These are phyloP conservation scores for Butyriboletus loyo DNA, from an alignment of 768 basidiomycete species.

Conservation along the genomic window DNA sequence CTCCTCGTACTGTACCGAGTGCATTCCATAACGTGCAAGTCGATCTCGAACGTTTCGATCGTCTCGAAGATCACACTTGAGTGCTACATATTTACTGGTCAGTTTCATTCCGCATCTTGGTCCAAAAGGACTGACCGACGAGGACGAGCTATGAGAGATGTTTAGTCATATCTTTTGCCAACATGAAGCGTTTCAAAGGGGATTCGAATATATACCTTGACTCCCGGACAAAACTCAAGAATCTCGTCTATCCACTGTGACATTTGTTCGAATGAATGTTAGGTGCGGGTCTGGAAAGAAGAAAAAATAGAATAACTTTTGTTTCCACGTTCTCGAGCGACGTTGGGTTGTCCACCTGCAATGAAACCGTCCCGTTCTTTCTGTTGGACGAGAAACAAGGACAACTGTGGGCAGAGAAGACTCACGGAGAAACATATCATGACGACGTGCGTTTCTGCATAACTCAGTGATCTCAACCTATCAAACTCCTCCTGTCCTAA, in stretches of 20 bases:
- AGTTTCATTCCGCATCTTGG: slow-evolving; percentile 3
- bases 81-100: slow-evolving; percentile 45
- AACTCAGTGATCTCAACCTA: slow-evolving; percentile 87
- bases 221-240: slow-evolving; percentile 89
- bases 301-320: slow-evolving; percentile 50
- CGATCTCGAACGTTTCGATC: slow-evolving; percentile 71
- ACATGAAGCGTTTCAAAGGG: not conserved
- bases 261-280: not conserved
- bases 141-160: slow-evolving; percentile 62
- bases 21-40: slow-evolving; percentile 64
- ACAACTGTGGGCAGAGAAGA: no score
- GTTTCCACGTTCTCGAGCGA: slow-evolving; percentile 95
- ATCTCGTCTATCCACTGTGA: slow-evolving; percentile 91
- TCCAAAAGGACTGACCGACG: slow-evolving; percentile 60
- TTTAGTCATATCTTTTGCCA: slow-evolving; percentile 3
- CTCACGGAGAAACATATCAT: slow-evolving; percentile 94
- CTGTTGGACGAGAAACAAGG: no score
- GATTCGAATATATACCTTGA: slow-evolving; percentile 58
- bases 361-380: not conserved
- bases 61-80: slow-evolving; percentile 95
- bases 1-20: slow-evolving; percentile 88
- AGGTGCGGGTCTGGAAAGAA: not conserved
- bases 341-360: slow-evolving; percentile 87
- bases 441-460: slow-evolving; percentile 94
- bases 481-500: slow-evolving; percentile 96